Evolutionary conservation across 805 yeast genomes (phyloP), one percentile per base, ranked within the genome.

Genomic region (Yamadazyma laniorum): DNA sequence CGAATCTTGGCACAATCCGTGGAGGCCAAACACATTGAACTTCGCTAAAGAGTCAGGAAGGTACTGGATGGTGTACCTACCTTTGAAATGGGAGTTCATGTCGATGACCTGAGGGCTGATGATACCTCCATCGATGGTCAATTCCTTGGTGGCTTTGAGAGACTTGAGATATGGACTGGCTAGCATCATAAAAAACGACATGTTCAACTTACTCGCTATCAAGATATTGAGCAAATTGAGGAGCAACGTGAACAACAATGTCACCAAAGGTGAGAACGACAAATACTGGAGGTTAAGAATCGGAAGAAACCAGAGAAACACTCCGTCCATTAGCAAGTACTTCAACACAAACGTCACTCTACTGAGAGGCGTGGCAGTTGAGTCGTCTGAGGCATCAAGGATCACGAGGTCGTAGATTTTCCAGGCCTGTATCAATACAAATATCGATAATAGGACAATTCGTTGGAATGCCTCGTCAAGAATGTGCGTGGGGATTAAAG

Each of bases 11-110:
- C 99, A 93, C 43, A 74, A 75, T 4, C 77, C 69, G 19, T 54
- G 55, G 35, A 75, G 79, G 34, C 71, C 76, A 49, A 79, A 75
- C 3, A 96, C 96, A 47, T 90, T 88, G 50, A 93, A 63, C 51
- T 72, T 69, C 4, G 95, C 96, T 0, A 95, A 82, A 30, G 95
- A 84, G 60, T 91, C 97, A 0, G 99, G 98, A 25, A 93, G 66
- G 44, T 85, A 85, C 53, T 90, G 85, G 44, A 93, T 82, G 1
- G 90, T 85, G 53, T 86, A 85, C 29, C 79, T 80, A 30, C 99
- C 99, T 52, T 78, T 83, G 57, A 90, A 84, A 58, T 89, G 95
- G 2, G 76, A 55, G 16, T 76, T 66, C 50, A 72, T 72, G 43
- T 77, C 78, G 9, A 70, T 54, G 22, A 54, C 50, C 15, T 61